Percentiles rank a stretch among this genome's conserved stretches.
Conservation (phyloP, 305 asterid genomes). For the Fraxinus platypoda region DNA sequence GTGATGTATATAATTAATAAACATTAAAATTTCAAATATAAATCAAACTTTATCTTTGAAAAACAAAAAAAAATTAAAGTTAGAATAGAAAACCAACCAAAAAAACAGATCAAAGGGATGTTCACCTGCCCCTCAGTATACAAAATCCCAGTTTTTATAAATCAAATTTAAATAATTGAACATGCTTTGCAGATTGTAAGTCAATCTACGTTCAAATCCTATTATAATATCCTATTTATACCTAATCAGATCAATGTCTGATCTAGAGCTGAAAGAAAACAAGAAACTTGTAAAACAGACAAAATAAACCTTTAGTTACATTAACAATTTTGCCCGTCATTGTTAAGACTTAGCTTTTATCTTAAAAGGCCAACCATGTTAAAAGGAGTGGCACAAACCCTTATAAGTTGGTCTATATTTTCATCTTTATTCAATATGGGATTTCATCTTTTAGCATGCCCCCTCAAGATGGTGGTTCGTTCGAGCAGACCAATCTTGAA, state of each 20-base stretch:
- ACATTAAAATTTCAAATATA: constrained; percentile 7
- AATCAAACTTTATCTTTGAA: background rate
- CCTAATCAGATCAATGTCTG: constrained; percentile 26
- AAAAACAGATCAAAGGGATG: constrained; percentile 26
- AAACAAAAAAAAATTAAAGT: background rate
- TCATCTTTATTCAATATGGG: too few species aligned
- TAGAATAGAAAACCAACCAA: constrained; percentile 16
- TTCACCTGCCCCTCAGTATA: background rate
- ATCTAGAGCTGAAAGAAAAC: background rate
- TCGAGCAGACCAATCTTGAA: too few species aligned
- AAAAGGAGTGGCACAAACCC: too few species aligned
- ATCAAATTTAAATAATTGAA: constrained; percentile 10
- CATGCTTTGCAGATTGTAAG: background rate
- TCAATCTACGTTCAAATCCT: background rate
- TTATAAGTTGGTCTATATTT: too few species aligned
- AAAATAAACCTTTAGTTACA: background rate
- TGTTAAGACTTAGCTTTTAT: too few species aligned
- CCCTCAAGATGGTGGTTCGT: too few species aligned
- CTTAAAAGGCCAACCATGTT: too few species aligned
- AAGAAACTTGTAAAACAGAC: background rate
- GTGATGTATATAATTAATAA: background rate
- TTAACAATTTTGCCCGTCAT: background rate
- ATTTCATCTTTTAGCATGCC: too few species aligned
- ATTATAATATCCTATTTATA: background rate
- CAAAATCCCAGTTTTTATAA: background rate